A percentile compares a stretch with the other conserved stretches of the same genome.
Evolutionary conservation across 768 basidiomycete species (phyloP).

Genomic region (Gymnopilus dilepis): DNA sequence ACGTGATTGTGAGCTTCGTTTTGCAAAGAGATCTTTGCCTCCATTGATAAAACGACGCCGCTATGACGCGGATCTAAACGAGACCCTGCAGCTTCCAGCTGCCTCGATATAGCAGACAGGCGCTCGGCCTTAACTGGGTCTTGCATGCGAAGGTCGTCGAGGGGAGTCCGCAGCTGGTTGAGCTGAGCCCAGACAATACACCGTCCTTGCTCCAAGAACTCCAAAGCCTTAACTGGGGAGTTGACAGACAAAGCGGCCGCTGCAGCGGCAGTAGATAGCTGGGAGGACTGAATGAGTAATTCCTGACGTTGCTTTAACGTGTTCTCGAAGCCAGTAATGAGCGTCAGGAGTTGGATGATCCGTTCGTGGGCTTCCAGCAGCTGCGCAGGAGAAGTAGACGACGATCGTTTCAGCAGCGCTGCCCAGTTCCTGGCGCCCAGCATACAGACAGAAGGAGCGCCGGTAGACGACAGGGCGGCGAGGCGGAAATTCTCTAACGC

Average conservation of each 20-base stretch:
- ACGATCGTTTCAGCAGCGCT: no score
- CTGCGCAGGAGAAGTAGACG: background rate
- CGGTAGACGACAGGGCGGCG: background rate
- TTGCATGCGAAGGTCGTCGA: background rate
- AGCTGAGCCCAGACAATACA: constrained; percentile 20
- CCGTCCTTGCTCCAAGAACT: constrained; percentile 21
- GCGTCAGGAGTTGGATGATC: constrained; percentile 21
- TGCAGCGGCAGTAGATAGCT: constrained; percentile 22
- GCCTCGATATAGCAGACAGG: constrained; percentile 1
- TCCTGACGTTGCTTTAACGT: constrained; percentile 18
- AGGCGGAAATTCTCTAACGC: background rate
- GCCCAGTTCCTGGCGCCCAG: constrained; percentile 7
- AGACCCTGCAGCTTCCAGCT: constrained; percentile 7
- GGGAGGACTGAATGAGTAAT: constrained; percentile 13
- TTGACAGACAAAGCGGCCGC: constrained; percentile 15
- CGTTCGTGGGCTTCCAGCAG: constrained; percentile 16
- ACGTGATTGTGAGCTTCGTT: constrained; percentile 7
- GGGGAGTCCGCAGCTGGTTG: constrained; percentile 15
- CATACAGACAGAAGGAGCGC: background rate
- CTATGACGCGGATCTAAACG: background rate
- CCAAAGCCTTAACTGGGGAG: constrained; percentile 1
- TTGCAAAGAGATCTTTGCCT: background rate
- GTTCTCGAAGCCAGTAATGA: constrained; percentile 24
- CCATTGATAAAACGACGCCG: background rate
- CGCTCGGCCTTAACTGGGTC: constrained; percentile 6